Base-by-base conservation (phyloP, 208 protist genomes). In the Crithidia thermophila region DNA sequence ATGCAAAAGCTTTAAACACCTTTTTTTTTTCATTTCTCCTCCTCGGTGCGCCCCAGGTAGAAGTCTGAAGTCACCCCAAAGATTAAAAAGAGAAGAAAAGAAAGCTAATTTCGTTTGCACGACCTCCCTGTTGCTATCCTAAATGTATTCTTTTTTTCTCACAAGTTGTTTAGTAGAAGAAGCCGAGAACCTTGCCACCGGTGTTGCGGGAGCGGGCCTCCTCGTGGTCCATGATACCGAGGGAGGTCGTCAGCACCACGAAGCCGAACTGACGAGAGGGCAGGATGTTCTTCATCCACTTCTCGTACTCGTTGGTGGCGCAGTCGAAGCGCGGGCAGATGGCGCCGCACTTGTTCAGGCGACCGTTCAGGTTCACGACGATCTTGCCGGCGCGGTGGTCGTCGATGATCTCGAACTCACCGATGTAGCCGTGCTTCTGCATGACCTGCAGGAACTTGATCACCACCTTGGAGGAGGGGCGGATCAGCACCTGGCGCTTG, bases 381-480 rank as follows among this genome's bases (percentile, higher is more conserved):
- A 99, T 99, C 90, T 99, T 99, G 71, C 99, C 98, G 18, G 93
- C 83, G 73, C 99, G 94, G 90, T 99, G 99, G 91, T 99, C 98
- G 88, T 99, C 99, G 78, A 99, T 94, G 84, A 99, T 90, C 90
- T 99, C 99, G 82, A 99, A 99, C 82, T 99, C 99, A 67, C 98
- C 98, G 90, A 99, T 99, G 97, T 99, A 99, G 87, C 98, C 98
- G 90, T 99, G 99, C 90, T 99, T 99, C 97, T 99, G 98, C 99
- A 99, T 99, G 65, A 99, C 98, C 69, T 96, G 87, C 59, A 99
- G 91, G 91, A 99, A 99, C 85, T 99, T 99, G 75, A 99, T 87
- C 69, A 99, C 94, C 63, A 99, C 99, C 92, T 99, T 99, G 70
- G 98, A 99, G 56, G 85, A 94, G 50, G 99, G 99, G 77, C 99